Base-by-base conservation (phyloP, 2,329 filamentous ascomycete species). In the Calonectria henricotiae region DNA sequence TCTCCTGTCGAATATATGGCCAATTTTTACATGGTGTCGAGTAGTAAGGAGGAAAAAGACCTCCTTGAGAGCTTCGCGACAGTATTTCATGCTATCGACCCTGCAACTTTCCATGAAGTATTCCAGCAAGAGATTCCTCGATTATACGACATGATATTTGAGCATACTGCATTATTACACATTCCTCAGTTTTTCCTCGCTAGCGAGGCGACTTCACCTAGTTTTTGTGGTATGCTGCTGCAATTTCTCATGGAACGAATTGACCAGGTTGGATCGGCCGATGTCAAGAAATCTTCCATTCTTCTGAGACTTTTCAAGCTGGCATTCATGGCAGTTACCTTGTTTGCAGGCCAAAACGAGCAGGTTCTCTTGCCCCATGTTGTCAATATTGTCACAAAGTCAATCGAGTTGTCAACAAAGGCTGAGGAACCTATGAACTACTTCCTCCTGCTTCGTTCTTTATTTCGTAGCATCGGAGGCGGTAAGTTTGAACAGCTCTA, bases 371-470 rank as follows among this genome's bases (percentile, higher is more conserved):
- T 98, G 64, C 97, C 97, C 0, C 96, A 99, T 81, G 96, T 99
- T 62, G 95, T 97, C 65, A 97, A 97, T 80, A 97, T 99, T 73
- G 94, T 99, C 71, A 98, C 96, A 13, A 95, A 97, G 82, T 98
- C 96, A 9, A 98, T 99, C 72, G 94, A 98, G 82, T 86, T 98
- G 43, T 98, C 96, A 1, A 97, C 96, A 7, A 97, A 93, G 68
- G 97, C 96, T 0, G 95, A 98, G 77, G 96, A 98, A 80, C 97
- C 97, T 0, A 98, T 98, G 89, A 99, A 99, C 82, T 99, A 99
- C 83, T 99, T 99, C 83, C 87, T 98, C 12, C 89, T 99, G 1
- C 86, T 99, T 44, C 89, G 96, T 39, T 98, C 95, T 0, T 86
- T 99, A 1, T 99, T 99, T 82, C 87, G 96, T 67, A 98, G 96